Conservation (phyloP, 225 moss, liverwort and hornwort genomes). For the Physcomitrium patens region DNA sequence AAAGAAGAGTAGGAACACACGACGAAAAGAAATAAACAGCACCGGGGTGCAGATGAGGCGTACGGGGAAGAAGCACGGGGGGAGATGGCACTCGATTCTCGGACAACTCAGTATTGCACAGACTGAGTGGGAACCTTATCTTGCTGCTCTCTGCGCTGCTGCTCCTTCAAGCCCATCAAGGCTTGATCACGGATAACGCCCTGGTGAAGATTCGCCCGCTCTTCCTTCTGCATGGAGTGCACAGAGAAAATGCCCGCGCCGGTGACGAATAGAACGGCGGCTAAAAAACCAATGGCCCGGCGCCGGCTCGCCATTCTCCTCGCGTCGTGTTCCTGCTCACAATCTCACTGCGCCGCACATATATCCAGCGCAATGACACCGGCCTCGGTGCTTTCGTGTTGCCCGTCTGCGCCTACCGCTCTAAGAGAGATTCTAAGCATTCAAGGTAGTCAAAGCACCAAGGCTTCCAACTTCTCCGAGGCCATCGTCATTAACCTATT, state of each 20-base stretch:
- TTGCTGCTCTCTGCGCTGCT: constrained; percentile 47
- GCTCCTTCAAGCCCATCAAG: constrained; percentile 71
- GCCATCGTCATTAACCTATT: too few species aligned
- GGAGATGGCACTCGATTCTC: constrained; percentile 15
- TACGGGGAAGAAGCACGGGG: constrained; percentile 18
- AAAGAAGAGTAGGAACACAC: neutral
- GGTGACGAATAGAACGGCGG: constrained; percentile 59
- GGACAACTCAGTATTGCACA: constrained; percentile 30
- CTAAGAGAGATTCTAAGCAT: too few species aligned
- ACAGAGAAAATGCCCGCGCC: constrained; percentile 71
- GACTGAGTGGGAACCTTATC: constrained; percentile 34
- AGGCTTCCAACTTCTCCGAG: too few species aligned
- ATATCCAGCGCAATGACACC: too few species aligned
- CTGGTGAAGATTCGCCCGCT: constrained; percentile 77
- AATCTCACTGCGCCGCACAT: too few species aligned
- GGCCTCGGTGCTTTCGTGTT: too few species aligned
- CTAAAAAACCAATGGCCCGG: constrained; percentile 65
- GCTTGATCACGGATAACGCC: constrained; percentile 89
- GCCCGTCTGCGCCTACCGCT: too few species aligned
- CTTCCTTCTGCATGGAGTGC: constrained; percentile 82
- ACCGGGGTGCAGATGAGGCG: constrained; percentile 23
- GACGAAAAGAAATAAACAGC: neutral
- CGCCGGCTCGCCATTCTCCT: constrained; percentile 44
- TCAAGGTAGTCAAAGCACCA: too few species aligned
- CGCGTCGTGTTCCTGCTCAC: too few species aligned